phyloP scores from a whole-genome alignment of 2,329 filamentous ascomycete species.

The Aspergillus sp. region DNA sequence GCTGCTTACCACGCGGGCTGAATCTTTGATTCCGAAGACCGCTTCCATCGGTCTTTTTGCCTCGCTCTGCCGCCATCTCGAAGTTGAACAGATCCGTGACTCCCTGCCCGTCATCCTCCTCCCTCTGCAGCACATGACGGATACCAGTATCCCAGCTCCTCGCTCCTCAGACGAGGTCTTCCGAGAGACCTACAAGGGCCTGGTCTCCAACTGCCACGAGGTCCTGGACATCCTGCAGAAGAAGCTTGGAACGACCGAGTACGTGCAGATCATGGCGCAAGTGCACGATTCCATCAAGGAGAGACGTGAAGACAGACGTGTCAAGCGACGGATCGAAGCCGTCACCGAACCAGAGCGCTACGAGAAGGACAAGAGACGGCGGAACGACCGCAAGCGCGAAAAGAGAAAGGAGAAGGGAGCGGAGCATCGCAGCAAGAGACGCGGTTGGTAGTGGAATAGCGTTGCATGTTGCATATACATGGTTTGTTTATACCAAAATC shows the following conservation, averaged over 20 bases:
- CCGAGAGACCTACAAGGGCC: conserved; percentile 66
- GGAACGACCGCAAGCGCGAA: conserved; percentile 80
- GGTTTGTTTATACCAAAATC: conserved; percentile 17
- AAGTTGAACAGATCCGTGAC: conserved; percentile 58
- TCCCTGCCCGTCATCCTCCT: conserved; percentile 66
- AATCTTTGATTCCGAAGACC: conserved; percentile 71
- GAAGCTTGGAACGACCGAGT: conserved; percentile 78
- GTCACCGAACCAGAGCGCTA: conserved; percentile 78
- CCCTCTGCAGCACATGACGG: conserved; percentile 80
- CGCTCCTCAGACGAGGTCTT: conserved; percentile 71
- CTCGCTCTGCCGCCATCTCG: conserved; percentile 65
- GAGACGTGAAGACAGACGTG: conserved; percentile 71
- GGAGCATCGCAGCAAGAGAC: conserved; percentile 70
- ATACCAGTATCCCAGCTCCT: conserved; percentile 71
- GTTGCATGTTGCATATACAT: conserved; percentile 21
- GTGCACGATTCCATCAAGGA: conserved; percentile 73
- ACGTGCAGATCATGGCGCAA: conserved; percentile 65
- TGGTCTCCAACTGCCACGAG: conserved; percentile 73
- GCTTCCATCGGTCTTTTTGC: conserved; percentile 74
- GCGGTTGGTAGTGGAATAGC: conserved; percentile 62
- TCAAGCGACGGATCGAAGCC: conserved; percentile 87
- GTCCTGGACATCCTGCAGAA: conserved; percentile 81
- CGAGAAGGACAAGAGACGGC: conserved; percentile 77
- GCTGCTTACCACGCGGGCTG: conserved; percentile 60
- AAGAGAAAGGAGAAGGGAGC: conserved; percentile 75